Evolutionary conservation across 495 filamentous ascomycete genomes (phyloP).

Genomic region (Penicillium longicatenatum): DNA sequence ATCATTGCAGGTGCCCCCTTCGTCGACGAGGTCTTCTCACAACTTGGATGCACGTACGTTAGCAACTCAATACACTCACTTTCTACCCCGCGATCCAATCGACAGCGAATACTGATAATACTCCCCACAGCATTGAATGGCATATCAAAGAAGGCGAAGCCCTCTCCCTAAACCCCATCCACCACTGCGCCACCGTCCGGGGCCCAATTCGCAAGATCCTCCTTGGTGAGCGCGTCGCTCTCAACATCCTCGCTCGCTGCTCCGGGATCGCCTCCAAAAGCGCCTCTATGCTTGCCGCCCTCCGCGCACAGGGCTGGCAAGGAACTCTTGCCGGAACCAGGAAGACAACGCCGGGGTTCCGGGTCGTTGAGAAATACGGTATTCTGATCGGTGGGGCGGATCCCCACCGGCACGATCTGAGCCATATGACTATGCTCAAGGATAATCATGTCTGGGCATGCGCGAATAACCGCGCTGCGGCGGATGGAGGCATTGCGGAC

Average conservation of each 20-base stretch:
- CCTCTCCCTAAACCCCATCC: constrained; percentile 57
- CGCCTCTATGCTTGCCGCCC: constrained; percentile 49
- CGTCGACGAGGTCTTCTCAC: constrained; percentile 89
- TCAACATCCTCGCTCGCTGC: constrained; percentile 89
- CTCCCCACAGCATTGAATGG: constrained; percentile 71
- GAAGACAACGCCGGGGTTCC: constrained; percentile 95
- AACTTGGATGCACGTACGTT: constrained; percentile 77
- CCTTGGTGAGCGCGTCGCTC: constrained; percentile 87
- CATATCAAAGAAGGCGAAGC: constrained; percentile 72
- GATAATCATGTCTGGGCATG: constrained; percentile 96
- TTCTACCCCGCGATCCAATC: neutral
- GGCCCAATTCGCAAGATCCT: constrained; percentile 86
- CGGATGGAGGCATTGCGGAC: constrained; percentile 17
- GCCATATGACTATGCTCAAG: constrained; percentile 96
- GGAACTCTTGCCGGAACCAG: constrained; percentile 91
- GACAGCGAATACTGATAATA: neutral
- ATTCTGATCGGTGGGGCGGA: constrained; percentile 93
- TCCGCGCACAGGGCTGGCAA: constrained; percentile 66
- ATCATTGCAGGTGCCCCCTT: constrained; percentile 92
- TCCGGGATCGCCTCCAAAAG: constrained; percentile 85
- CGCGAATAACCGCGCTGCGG: constrained; percentile 47
- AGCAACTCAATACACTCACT: neutral
- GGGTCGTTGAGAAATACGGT: constrained; percentile 96
- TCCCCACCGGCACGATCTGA: constrained; percentile 87
- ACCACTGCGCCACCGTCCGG: constrained; percentile 75